Evolutionary conservation across 2,329 filamentous ascomycete species (phyloP), one percentile per base, ranked within the genome.

Genomic region (Leptosphaerulina australis): DNA sequence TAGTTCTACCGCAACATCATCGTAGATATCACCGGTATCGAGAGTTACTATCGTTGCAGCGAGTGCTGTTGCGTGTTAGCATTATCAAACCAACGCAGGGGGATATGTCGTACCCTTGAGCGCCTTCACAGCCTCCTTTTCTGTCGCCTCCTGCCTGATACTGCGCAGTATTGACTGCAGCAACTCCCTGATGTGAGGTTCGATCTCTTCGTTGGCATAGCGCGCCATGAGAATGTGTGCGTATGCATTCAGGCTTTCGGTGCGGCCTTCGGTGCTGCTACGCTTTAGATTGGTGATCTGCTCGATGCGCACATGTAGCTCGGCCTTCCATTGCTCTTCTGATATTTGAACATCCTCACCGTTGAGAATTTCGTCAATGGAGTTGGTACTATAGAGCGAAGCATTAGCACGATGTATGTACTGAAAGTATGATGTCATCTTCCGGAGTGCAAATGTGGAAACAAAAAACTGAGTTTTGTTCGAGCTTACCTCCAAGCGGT

Each of bases 211-310:
- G 56, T 83, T 79, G 44, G 86, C 83, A 67, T 83, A 90, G 62
- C 88, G 85, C 35, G 83, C 81, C 55, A 87, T 88, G 41, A 92
- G 71, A 15, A 89, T 78, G 41, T 86, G 81, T 30, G 81, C 79
- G 68, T 87, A 90, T 1, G 78, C 78, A 34, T 76, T 76, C 38
- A 91, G 76, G 22, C 81, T 81, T 30, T 83, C 78, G 63, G 91
- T 87, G 43, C 91, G 84, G 17, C 85, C 84, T 55, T 88, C 83
- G 18, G 81, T 83, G 58, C 86, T 91, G 72, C 87, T 90, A 58
- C 87, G 85, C 79, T 95, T 96, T 63, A 89, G 86, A 60, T 89
- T 84, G 45, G 87, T 79, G 21, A 96, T 82, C 59, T 88, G 85
- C 37, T 87, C 80, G 55, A 95, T 85, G 50, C 86, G 83, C 55